Base-by-base conservation (phyloP, 2,329 filamentous ascomycete genomes). In the Penicillium sp. region DNA sequence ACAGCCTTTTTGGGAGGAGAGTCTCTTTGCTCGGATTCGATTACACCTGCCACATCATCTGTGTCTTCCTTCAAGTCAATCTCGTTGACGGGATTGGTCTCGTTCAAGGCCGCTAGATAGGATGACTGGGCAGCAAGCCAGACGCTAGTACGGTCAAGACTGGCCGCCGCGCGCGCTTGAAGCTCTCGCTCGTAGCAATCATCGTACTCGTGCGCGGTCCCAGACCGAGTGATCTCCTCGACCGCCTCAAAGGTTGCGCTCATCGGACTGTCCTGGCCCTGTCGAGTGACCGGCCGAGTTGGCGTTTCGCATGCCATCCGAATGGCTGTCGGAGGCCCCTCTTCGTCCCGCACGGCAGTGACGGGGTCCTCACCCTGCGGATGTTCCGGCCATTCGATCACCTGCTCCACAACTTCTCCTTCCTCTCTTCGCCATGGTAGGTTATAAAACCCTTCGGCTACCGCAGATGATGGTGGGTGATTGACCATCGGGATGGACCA, bases 371-470 rank as follows among this genome's bases (percentile, higher is more conserved):
- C 64, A 1, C 56, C 54, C 8, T 50, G 39, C 2, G 39, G 63
- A 25, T 70, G 70, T 10, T 74, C 69, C 11, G 62, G 57, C 23
- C 81, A 65, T 53, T 87, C 79, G 19, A 90, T 69, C 20, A 87
- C 74, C 31, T 81, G 84, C 61, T 90, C 85, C 33, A 87, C 68
- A 17, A 83, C 60, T 5, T 70, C 60, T 11, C 68, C 65, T 32
- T 68, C 48, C 35, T 72, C 62, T 15, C 68, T 67, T 50, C 74
- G 76, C 84, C 89, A 96, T 3, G 90, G 89, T 18, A 84, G 77
- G 48, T 84, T 83, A 69, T 97, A 97, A 58, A 96, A 97, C 48
- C 85, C 81, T 62, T 95, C 87, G 7, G 91, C 91, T n/a, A 85
- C 89, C 19, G 88, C 87, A 1, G 91, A 95, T 0, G 87, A 91